Percentiles rank a stretch among this genome's conserved stretches.
phyloP scores from a whole-genome alignment of 208 protist species.

The Vickermania ingenoplastis region DNA sequence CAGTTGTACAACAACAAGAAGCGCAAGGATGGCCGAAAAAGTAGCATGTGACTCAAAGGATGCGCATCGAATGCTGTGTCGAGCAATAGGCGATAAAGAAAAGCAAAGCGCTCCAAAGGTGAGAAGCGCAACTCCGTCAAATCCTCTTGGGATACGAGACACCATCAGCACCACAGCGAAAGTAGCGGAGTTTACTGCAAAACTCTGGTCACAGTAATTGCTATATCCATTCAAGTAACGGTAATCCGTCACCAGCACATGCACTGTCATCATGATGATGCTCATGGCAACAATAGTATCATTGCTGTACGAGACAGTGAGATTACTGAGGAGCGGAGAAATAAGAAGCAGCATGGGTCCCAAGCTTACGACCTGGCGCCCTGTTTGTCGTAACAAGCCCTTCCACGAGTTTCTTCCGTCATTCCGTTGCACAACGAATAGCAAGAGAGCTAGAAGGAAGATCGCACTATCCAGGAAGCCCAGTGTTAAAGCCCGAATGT shows the following conservation, averaged over 20 bases:
- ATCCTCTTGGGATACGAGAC: conserved; percentile 54
- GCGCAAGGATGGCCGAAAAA: conserved; percentile 42
- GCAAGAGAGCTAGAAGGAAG: conserved; percentile 21
- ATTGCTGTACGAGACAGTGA: conserved; percentile 78
- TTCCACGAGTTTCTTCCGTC: not conserved
- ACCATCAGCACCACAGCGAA: conserved; percentile 80
- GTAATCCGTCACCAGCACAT: conserved; percentile 78
- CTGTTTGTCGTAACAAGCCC: conserved; percentile 28
- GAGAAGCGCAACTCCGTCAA: conserved; percentile 66
- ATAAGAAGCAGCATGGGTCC: conserved; percentile 53
- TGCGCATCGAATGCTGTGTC: conserved; percentile 47
- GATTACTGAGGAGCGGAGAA: conserved; percentile 68
- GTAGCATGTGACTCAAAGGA: conserved; percentile 46
- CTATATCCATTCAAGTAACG: conserved; percentile 77
- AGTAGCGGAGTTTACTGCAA: conserved; percentile 74
- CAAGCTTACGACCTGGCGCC: conserved; percentile 43
- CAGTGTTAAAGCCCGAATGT: conserved; percentile 26
- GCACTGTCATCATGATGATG: conserved; percentile 67
- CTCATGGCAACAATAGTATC: conserved; percentile 86
- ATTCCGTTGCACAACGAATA: conserved; percentile 11
- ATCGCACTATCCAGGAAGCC: conserved; percentile 43
- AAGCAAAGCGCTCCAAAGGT: conserved; percentile 83
- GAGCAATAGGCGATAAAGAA: conserved; percentile 64
- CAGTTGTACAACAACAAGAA: conserved; percentile 40
- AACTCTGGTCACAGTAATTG: conserved; percentile 43